Percentiles rank a stretch among this genome's conserved stretches.
Conservation (phyloP, 768 basidiomycete species). For the Boletus rubescentipes region DNA sequence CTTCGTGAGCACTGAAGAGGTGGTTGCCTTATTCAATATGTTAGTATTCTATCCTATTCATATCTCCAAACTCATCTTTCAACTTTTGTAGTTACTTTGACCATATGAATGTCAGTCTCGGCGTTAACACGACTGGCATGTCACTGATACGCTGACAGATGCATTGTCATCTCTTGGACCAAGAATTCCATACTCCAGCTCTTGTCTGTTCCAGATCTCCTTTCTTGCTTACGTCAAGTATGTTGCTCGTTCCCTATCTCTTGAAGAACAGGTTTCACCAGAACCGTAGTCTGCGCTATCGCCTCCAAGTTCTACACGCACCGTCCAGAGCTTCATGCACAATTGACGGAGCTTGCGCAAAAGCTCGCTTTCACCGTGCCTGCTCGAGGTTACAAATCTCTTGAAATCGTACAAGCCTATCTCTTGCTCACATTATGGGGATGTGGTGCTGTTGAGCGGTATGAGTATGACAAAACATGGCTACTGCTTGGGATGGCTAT, state of each 20-base stretch:
- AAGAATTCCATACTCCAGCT: conserved; percentile 89
- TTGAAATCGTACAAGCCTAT: conserved; percentile 95
- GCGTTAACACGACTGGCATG: not conserved
- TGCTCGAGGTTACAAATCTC: conserved; percentile 85
- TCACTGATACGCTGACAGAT: conserved; percentile 43
- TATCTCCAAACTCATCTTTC: conserved; percentile 3
- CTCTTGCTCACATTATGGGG: conserved; percentile 87
- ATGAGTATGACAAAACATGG: conserved; percentile 97
- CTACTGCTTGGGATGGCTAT: conserved; percentile 83
- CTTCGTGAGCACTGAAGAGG: conserved; percentile 86
- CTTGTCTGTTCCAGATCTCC: conserved; percentile 93
- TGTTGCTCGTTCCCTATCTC: conserved; percentile 29
- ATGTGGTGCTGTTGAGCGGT: conserved; percentile 92
- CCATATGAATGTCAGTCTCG: conserved; percentile 61
- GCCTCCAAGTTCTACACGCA: conserved; percentile 85
- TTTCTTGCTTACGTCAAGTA: conserved; percentile 91
- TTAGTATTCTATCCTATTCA: conserved; percentile 37
- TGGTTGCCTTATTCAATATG: conserved; percentile 90
- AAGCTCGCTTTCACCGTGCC: conserved; percentile 87
- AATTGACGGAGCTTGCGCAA: conserved; percentile 78
- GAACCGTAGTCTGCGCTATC: conserved; percentile 81
- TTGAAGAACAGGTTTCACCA: not conserved
- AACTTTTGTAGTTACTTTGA: conserved; percentile 60
- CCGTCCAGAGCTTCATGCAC: conserved; percentile 78
- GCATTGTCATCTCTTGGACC: conserved; percentile 80